These are phyloP conservation scores for Nakataea oryzae DNA, from an alignment of 2,329 filamentous ascomycete species.

Conservation along the genomic window DNA sequence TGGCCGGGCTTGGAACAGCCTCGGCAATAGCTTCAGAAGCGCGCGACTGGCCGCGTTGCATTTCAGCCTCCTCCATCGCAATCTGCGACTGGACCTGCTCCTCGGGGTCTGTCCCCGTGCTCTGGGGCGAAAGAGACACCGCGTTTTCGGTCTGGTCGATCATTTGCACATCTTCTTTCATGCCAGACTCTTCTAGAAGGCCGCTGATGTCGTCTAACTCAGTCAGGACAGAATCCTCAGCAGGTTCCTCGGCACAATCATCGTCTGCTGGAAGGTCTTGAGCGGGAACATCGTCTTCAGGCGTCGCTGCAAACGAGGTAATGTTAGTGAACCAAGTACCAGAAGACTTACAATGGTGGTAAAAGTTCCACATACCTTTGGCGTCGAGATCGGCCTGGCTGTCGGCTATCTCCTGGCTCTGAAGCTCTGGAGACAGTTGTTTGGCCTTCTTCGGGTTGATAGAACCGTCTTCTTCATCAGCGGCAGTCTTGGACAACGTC, in stretches of 20 bases:
- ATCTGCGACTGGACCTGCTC: constrained; percentile 20
- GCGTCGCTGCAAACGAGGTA: fast-evolving
- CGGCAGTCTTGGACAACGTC: constrained; percentile 12
- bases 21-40: neutral
- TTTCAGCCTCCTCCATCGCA: constrained; percentile 11
- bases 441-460: constrained; percentile 16
- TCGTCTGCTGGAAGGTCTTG: too few species aligned
- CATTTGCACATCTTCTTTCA: neutral
- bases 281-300: neutral
- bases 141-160: neutral
- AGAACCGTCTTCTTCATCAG: neutral
- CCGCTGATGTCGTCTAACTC: neutral
- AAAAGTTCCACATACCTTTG: neutral
- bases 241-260: neutral
- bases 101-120: constrained; percentile 9
- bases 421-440: constrained; percentile 4
- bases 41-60: neutral
- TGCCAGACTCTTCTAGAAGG: neutral
- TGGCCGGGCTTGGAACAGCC: neutral
- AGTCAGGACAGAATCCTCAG: neutral
- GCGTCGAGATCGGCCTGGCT: constrained; percentile 9
- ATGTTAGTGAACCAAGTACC: neutral
- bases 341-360: neutral
- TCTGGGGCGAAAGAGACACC: neutral
- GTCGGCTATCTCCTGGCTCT: constrained; percentile 9